Evolutionary conservation across 164 flowering plant species (phyloP).

Genomic region (Nymphaea colorata): DNA sequence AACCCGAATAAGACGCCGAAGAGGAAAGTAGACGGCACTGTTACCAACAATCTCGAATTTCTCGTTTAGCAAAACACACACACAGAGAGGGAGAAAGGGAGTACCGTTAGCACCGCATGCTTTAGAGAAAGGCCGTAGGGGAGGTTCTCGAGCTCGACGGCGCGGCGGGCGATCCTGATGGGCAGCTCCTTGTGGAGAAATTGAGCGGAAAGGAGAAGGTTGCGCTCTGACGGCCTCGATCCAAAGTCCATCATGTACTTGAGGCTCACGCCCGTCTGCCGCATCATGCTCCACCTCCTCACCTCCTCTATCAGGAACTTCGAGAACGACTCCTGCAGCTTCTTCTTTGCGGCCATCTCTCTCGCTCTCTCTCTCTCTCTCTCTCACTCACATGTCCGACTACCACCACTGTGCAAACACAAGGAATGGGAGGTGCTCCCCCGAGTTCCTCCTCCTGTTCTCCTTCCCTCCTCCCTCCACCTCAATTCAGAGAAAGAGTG

Average conservation of each 20-base stretch:
- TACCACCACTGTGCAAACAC: neutral
- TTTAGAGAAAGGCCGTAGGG: constrained; percentile 69
- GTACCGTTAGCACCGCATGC: constrained; percentile 69
- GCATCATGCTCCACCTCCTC: constrained; percentile 60
- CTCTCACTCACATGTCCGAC: no score
- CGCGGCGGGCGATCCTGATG: constrained; percentile 67
- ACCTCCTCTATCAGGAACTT: constrained; percentile 58
- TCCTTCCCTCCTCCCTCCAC: neutral
- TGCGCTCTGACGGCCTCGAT: constrained; percentile 40
- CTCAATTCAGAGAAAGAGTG: neutral
- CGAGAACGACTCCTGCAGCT: constrained; percentile 11
- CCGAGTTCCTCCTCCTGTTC: no score
- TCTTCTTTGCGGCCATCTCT: neutral
- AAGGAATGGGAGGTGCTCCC: no score
- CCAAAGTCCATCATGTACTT: constrained; percentile 92
- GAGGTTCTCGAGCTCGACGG: constrained; percentile 53
- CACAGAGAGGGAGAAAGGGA: neutral
- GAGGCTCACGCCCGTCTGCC: constrained; percentile 77
- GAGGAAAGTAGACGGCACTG: no score
- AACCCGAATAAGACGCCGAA: no score
- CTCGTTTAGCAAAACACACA: neutral
- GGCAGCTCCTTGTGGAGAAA: constrained; percentile 86
- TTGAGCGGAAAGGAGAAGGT: constrained; percentile 66
- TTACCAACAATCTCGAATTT: no score
- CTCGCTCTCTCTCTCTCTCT: neutral